Conservation (phyloP, 2,329 filamentous ascomycete genomes). For the Phoma herbarum region DNA sequence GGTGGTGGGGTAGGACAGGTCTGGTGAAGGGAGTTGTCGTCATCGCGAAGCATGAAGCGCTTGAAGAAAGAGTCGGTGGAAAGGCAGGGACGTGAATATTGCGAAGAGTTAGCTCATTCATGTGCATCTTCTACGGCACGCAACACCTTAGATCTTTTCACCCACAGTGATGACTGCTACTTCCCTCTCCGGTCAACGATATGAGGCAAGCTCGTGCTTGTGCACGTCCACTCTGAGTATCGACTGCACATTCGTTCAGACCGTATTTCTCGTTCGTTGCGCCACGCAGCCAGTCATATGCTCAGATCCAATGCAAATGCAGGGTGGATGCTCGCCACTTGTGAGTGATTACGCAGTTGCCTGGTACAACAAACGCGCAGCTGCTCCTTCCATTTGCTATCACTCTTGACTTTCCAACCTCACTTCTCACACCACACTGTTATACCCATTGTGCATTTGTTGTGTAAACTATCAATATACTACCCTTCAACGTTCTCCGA, state of each 20-base stretch:
- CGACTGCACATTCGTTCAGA: neutral
- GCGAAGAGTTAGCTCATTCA: neutral
- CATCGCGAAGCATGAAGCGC: constrained; percentile 43
- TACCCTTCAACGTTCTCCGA: no score
- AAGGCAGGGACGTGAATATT: neutral
- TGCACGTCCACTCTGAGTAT: neutral
- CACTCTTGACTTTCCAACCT: neutral
- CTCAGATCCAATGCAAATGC: neutral
- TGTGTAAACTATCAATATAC: no score
- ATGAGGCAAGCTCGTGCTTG: no score
- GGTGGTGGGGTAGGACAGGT: constrained; percentile 54
- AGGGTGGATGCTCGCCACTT: neutral
- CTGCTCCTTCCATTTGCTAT: neutral
- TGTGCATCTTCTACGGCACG: neutral
- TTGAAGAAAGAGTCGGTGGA: neutral
- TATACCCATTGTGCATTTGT: neutral
- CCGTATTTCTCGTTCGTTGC: neutral
- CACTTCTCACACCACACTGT: neutral
- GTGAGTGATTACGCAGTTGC: neutral
- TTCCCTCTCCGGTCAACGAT: no score
- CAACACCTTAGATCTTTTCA: neutral
- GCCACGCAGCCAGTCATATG: neutral
- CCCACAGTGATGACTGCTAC: no score
- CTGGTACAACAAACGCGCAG: constrained; percentile 2
- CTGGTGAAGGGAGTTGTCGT: constrained; percentile 53